Evolutionary conservation across 495 filamentous ascomycete genomes (phyloP), one percentile per base, ranked within the genome.

Genomic region (Tuber calosporum): DNA sequence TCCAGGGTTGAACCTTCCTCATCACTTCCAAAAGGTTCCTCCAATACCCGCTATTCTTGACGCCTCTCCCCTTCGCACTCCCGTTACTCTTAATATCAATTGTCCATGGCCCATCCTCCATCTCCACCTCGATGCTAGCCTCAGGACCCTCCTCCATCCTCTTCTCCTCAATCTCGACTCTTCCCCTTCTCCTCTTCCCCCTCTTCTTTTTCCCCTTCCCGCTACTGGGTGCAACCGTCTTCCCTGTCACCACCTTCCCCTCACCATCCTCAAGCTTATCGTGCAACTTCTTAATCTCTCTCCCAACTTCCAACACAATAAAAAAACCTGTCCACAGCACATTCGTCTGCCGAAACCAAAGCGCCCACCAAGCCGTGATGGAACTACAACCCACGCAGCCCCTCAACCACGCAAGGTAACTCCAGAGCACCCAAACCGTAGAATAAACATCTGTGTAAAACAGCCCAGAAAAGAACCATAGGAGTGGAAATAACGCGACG

Each of bases 241-340:
- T 66, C 9, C 48, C 53, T 4, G 45, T 26, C 67, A 66, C 40
- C 34, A 19, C 20, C 71, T 72, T 70, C 30, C 11, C 48, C 11
- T 70, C 45, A 43, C 48, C 37, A 36, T 69, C 45, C 41, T 38
- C 66, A 74, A 81, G 15, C 68, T 70, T 38, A 81, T 76, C 30
- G 74, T 80, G 76, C 80, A 87, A 69, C 1, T 73, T 71, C 67
- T 85, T 84, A 17, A 88, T 76, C 4, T 80, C 81, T 71, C 86
- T 82, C 17, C 92, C 86, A 20, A 87, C 85, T 73, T 92, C 89
- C 38, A 94, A 75, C 22, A 89, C 93, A 73, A 93, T 93, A 73
- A 96, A 87, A 81, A 95, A 97, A 1, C 92, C 89, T 2, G 94
- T 91, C 95, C 95, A 99, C 82, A 98, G 93, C 74, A 98, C 91